phyloP scores from a whole-genome alignment of 2,329 filamentous ascomycete species.

The Cryphonectria radicalis region DNA sequence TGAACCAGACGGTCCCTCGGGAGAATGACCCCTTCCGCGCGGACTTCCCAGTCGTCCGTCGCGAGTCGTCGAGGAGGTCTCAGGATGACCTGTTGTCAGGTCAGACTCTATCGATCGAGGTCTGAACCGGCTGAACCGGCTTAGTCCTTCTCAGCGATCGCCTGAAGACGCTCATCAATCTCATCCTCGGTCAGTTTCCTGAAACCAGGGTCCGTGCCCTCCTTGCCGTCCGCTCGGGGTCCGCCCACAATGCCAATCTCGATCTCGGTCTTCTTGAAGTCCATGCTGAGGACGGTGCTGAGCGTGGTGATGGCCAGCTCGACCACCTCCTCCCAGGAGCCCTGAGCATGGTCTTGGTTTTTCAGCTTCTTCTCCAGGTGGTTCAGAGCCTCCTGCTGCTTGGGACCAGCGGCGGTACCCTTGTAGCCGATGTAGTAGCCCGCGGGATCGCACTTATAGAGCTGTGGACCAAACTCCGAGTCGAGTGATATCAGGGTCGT shows the following conservation, averaged over 20 bases:
- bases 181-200: slow-evolving; percentile 92
- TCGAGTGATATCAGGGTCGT: slow-evolving; percentile 95
- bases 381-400: slow-evolving; percentile 98
- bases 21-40: slow-evolving; percentile 14
- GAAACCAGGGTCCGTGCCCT: slow-evolving; percentile 80
- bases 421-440: slow-evolving; percentile 99
- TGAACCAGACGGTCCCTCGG: slow-evolving; percentile 6
- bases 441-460: slow-evolving; percentile 98
- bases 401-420: slow-evolving; percentile 93
- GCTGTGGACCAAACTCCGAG: slow-evolving; percentile 86
- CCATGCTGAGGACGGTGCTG: slow-evolving; percentile 95
- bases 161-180: slow-evolving; percentile 97
- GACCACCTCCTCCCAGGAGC: slow-evolving; percentile 95
- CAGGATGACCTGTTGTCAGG: slow-evolving; percentile 15
- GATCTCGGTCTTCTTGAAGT: slow-evolving; percentile 99
- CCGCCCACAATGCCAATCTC: slow-evolving; percentile 97
- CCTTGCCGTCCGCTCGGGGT: slow-evolving; percentile 78
- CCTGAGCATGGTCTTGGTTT: slow-evolving; percentile 94
- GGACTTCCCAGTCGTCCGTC: neutral
- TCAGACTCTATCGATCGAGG: neutral
- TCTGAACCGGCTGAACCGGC: slow-evolving; percentile 35
- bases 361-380: slow-evolving; percentile 99
- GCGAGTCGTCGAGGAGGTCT: slow-evolving; percentile 5
- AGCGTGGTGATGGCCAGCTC: slow-evolving; percentile 94
- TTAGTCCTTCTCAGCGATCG: slow-evolving; percentile 98